Conservation (phyloP, 805 yeast genomes). For the Ascoidea tarda region DNA sequence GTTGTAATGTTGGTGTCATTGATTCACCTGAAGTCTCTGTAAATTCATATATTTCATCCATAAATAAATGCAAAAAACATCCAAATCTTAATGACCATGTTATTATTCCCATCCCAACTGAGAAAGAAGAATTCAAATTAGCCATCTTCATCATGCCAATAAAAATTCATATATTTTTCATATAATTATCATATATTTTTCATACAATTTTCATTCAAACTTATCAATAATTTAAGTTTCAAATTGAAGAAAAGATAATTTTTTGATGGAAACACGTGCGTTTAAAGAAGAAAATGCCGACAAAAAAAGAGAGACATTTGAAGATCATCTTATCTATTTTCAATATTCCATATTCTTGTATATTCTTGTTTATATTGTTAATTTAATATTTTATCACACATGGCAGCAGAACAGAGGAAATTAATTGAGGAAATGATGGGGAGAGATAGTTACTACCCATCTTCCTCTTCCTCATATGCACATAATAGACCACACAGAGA, state of each 20-base stretch:
- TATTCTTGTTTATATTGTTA: background rate
- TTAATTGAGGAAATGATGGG: slow-evolving; percentile 10
- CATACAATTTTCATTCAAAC: no score
- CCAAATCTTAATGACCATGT: background rate
- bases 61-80: slow-evolving; percentile 38
- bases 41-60: slow-evolving; percentile 55
- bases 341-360: no score
- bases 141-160: no score
- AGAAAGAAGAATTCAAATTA: no score
- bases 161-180: no score
- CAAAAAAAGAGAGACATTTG: background rate
- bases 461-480: background rate
- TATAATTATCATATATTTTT: no score
- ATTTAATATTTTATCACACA: background rate
- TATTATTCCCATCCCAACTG: no score
- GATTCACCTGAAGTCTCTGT: slow-evolving; percentile 85
- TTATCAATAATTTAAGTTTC: no score
- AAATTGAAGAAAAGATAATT: background rate
- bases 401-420: slow-evolving; percentile 10
- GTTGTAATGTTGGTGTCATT: slow-evolving; percentile 83
- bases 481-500: slow-evolving; percentile 12
- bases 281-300: background rate
- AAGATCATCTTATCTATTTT: no score
- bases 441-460: slow-evolving; percentile 3
- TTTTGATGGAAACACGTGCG: background rate